Evolutionary conservation across 768 basidiomycete genomes (phyloP).

Genomic region (Hygrophorus russula): DNA sequence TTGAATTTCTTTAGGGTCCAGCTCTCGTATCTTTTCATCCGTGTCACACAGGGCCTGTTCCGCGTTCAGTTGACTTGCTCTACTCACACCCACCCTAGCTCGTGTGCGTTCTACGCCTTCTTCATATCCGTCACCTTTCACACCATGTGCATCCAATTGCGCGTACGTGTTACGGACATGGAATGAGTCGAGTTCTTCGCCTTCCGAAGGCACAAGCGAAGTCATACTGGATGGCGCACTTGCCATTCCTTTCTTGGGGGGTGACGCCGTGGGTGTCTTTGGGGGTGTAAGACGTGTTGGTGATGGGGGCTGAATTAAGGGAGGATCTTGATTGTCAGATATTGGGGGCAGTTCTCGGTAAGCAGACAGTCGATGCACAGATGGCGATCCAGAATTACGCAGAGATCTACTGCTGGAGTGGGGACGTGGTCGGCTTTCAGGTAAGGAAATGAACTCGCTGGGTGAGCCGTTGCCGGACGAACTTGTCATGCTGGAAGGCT

Average conservation of each 20-base stretch:
- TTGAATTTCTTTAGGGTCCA: slow-evolving; percentile 63
- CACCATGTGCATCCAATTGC: slow-evolving; percentile 79
- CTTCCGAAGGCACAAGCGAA: slow-evolving; percentile 62
- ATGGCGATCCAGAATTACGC: slow-evolving; percentile 20
- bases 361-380: slow-evolving; percentile 17
- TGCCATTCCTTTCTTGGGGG: slow-evolving; percentile 12
- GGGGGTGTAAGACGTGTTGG: slow-evolving; percentile 10
- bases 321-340: slow-evolving; percentile 15
- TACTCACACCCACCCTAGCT: slow-evolving; percentile 46
- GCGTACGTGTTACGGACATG: slow-evolving; percentile 85
- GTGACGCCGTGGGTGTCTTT: slow-evolving; percentile 13
- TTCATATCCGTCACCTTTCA: slow-evolving; percentile 88
- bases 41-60: slow-evolving; percentile 44
- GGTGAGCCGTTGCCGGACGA: slow-evolving; percentile 16
- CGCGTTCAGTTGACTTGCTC: slow-evolving; percentile 49
- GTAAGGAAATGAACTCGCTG: slow-evolving; percentile 21
- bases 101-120: slow-evolving; percentile 92
- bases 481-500: no score
- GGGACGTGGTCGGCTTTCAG: slow-evolving; percentile 14
- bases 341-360: slow-evolving; percentile 20
- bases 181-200: slow-evolving; percentile 74
- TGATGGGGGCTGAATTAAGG: slow-evolving; percentile 16
- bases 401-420: slow-evolving; percentile 7
- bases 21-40: slow-evolving; percentile 51
- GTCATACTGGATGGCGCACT: slow-evolving; percentile 33